Base-by-base conservation (phyloP, 768 basidiomycete species). In the Tulasnella sp. region DNA sequence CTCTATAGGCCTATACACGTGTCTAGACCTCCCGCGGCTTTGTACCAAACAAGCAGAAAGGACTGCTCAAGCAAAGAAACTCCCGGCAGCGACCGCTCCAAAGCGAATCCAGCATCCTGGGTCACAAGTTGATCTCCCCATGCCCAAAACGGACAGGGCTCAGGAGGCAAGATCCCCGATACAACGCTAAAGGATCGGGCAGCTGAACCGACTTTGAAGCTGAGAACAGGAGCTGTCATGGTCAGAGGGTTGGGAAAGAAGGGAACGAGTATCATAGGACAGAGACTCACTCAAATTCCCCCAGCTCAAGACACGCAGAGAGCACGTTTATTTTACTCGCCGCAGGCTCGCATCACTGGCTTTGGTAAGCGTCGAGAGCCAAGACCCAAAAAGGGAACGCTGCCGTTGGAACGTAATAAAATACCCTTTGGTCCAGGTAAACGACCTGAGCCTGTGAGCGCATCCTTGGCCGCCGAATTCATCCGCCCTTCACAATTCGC, bases 321-420 rank as follows among this genome's bases (percentile, higher is more conserved):
- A 69, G 28, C 64, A 69, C 64, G 64, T 69, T 69, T 69, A 69
- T 69, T 37, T 69, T 69, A 28, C 28, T 69, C 64, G 64, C 28
- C 64, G 64, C 24, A 69, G 64, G 64, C 34, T 69, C 28, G 16
- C 64, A 69, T 69, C 28, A 28, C 34, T 69, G 28, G 64, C 34
- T 37, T 69, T 69, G 64, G 28, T 69, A 37, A 37, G 31, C 64
- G 34, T 69, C 16, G 34, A 69, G 34, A 69, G 34, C 28, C 34
- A 34, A 37, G 3, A 69, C 8, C 64, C 64, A 69, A 69, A 69
- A 69, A 37, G 34, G 64, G 64, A 37, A 12, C 7, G 64, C 16
- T 34, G 14, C 31, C 64, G 16, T 31, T 31, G 11, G 28, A 69
- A 69, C 11, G 34, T 34, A 18, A 18, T 69, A 20, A 69, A 37